Evolutionary conservation across 2,329 filamentous ascomycete genomes (phyloP), one percentile per base, ranked within the genome.

Genomic region (Fusarium acutatum): DNA sequence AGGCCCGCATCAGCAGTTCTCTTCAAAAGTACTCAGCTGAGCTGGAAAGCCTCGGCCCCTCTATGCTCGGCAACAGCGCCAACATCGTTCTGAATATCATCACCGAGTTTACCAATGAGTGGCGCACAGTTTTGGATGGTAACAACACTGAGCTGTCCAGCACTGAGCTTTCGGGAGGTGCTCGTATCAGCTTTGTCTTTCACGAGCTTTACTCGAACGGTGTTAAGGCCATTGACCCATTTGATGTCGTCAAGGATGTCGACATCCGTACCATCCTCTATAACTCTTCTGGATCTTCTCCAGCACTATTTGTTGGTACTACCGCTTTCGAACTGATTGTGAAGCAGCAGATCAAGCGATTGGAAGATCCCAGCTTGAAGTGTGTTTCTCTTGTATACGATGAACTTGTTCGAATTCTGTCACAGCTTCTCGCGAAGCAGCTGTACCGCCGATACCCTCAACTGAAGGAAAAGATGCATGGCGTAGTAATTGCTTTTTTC

Each of bases 41-140:
- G 83, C 88, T 99, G 28, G 86, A 90, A 64, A 91, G 92, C 71
- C 88, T 99, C 18, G 96, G 97, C 28, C 96, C 97, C 73, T 98
- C 95, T 18, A 93, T 98, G 87, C 91, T 99, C 32, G 96, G 96
- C 46, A 98, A 98, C 87, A 96, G 92, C 82, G 93, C 94, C 66
- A 99, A 98, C 82, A 97, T 99, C 73, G 92, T 99, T 64, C 90
- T 99, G 73, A 98, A 98, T 84, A 97, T 99, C 85, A 99, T 99
- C 80, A 98, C 96, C 44, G 96, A 99, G 84, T 99, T 99, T 82
- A 95, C 94, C 77, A 97, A 97, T 80, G 96, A 99, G 82, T 99
- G 97, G 90, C 91, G 96, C 78, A 97, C 95, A 28, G 94, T 99
- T 28, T 85, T 99, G 68, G 97, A 99, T 77, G 96, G 96, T 77